Evolutionary conservation across 179 eudicot species (phyloP), one percentile per base, ranked within the genome.

Genomic region (Silene vulgaris): DNA sequence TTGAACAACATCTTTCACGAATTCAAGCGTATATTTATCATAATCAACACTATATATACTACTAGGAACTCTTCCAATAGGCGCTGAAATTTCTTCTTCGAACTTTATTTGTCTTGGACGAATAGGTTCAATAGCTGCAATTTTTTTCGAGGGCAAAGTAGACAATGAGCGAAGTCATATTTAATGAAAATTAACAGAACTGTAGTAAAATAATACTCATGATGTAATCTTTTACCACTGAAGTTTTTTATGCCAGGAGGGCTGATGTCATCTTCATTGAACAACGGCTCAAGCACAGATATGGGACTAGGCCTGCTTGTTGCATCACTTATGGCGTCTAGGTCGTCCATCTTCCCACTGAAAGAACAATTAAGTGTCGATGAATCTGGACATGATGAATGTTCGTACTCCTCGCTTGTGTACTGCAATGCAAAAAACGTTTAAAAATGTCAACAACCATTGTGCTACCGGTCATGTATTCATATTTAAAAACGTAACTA

Each of bases 211-310:
- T 57, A 20, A 16, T 64, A 13, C 2, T 32, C 0, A 14, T 32
- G 59, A 23, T 8, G 56, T 60, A 45, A 56, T 4, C 73, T 3
- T 77, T 3, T 77, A 83, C 88, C 88, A n/a, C 75, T 73, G 1
- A 62, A 79, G 32, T 71, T 72, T 40, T 79, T 83, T 5, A 63
- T 57, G 62, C 78, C 77, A 64, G 88, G 79, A 40, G 85, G 88
- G 66, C 86, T 80, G 72, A 81, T 75, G 35, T 85, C 89, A 71
- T 89, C 91, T 19, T 87, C 92, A 48, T 79, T 77, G 71, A 81
- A 90, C 20, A 85, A 7, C 48, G 88, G 88, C 71, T 89, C 96
- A 62, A 90, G 96, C 63, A 90, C 92, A 29, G 96, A 90, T 66
- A 86, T 59, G 6, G 96, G 96, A 82, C 96, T 90, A 13, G 91